Evolutionary conservation across 305 asterid species (phyloP).

Genomic region (Solanum hybrid): DNA sequence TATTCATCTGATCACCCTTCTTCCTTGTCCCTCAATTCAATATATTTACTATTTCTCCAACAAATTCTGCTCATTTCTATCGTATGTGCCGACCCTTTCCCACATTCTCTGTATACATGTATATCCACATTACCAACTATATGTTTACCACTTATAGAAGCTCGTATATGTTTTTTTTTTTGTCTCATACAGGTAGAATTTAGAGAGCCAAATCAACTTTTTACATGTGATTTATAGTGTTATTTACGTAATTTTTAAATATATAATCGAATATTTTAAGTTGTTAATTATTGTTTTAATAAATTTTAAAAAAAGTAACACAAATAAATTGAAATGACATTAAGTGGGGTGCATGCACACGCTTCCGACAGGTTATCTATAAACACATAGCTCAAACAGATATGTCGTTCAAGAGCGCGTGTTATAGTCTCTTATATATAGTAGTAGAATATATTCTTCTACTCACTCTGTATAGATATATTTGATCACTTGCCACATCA

Average conservation of each 20-base stretch:
- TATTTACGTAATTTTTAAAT: too few species aligned
- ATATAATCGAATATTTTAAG: too few species aligned
- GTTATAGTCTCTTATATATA: neutral
- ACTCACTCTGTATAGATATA: neutral
- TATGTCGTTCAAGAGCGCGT: too few species aligned
- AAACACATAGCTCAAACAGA: neutral
- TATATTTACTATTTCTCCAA: neutral
- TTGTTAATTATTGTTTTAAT: too few species aligned
- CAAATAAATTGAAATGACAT: too few species aligned
- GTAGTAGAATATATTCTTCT: neutral
- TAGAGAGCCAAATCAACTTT: neutral
- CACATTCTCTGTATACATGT: neutral
- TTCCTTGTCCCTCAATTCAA: neutral
- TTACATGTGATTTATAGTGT: too few species aligned
- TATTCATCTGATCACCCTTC: neutral
- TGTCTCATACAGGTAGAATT: too few species aligned
- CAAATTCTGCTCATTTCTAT: neutral
- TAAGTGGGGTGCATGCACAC: neutral
- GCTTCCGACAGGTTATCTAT: neutral
- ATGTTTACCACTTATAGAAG: neutral
- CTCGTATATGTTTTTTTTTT: too few species aligned
- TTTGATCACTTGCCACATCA: neutral
- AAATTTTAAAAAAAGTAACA: too few species aligned
- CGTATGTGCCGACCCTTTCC: constrained; percentile 12
- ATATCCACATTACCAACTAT: neutral